A percentile compares a stretch with the other conserved stretches of the same genome.
These are phyloP conservation scores for Kuraishia molischiana DNA, from an alignment of 805 yeast species.

Conservation along the genomic window DNA sequence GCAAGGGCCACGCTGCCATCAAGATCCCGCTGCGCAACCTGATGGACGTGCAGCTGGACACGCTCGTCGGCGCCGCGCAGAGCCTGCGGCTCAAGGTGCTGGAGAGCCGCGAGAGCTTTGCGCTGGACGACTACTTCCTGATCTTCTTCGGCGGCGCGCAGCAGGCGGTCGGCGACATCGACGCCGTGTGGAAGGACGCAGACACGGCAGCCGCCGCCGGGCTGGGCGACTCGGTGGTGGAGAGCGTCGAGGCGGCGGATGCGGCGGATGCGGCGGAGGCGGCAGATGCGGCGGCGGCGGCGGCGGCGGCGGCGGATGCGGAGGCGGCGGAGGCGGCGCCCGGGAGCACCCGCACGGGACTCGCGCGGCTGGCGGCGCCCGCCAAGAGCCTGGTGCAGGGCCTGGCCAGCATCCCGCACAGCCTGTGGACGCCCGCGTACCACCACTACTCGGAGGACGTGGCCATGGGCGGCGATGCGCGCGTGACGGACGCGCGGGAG, in stretches of 20 bases:
- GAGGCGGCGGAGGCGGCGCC: slow-evolving; percentile 4
- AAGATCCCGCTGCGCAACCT: slow-evolving; percentile 69
- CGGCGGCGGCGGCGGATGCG: slow-evolving; percentile 4
- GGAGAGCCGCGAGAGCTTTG: slow-evolving; percentile 41
- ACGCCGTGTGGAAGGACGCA: slow-evolving; percentile 24
- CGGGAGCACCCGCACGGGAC: not conserved
- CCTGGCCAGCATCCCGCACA: slow-evolving; percentile 7
- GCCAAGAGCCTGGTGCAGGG: slow-evolving; percentile 20
- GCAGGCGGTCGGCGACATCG: slow-evolving; percentile 29
- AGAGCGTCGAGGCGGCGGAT: slow-evolving; percentile 3
- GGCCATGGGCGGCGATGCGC: slow-evolving; percentile 36
- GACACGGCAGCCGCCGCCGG: not conserved
- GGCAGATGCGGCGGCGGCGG: slow-evolving; percentile 3
- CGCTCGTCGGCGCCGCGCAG: slow-evolving; percentile 45
- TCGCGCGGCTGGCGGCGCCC: not conserved
- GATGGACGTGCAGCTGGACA: slow-evolving; percentile 46
- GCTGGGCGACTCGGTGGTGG: slow-evolving; percentile 2
- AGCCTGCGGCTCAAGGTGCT: slow-evolving; percentile 53
- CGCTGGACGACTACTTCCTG: slow-evolving; percentile 60
- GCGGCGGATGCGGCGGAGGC: slow-evolving; percentile 10
- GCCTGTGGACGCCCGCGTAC: slow-evolving; percentile 49
- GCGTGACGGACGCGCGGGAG: slow-evolving; percentile 32
- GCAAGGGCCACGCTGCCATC: slow-evolving; percentile 62
- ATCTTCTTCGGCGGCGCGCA: slow-evolving; percentile 52
- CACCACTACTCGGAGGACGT: slow-evolving; percentile 44